phyloP scores from a whole-genome alignment of 805 yeast species.

The Yamadazyma takamatsuzukensis region DNA sequence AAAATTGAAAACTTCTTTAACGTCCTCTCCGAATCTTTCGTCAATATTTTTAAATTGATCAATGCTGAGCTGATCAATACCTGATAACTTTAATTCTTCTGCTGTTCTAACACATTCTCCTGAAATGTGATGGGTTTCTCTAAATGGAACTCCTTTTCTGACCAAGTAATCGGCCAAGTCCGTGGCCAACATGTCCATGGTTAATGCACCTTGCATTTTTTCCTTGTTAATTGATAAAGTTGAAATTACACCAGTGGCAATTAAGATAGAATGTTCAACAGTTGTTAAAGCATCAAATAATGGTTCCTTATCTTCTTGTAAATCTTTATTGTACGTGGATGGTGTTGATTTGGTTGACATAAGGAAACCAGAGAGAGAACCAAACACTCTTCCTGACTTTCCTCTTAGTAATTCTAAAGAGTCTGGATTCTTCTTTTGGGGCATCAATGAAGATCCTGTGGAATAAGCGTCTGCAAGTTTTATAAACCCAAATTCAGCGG shows the following conservation, averaged over 20 bases:
- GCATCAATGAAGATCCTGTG: constrained; percentile 98
- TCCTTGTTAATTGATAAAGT: constrained; percentile 71
- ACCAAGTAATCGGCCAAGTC: constrained; percentile 97
- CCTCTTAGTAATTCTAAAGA: constrained; percentile 94
- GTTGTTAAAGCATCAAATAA: constrained; percentile 86
- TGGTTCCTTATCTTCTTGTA: constrained; percentile 99
- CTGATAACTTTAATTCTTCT: constrained; percentile 70
- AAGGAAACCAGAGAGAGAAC: constrained; percentile 90
- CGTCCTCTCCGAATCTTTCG: constrained; percentile 74
- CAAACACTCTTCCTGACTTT: constrained; percentile 95
- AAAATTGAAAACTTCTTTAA: constrained; percentile 81
- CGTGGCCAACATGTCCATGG: constrained; percentile 99
- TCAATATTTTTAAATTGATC: constrained; percentile 82
- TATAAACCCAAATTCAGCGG: constrained; percentile 95
- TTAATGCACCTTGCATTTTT: constrained; percentile 81
- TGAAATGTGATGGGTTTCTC: constrained; percentile 98
- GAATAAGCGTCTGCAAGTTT: constrained; percentile 96
- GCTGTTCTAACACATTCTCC: constrained; percentile 96
- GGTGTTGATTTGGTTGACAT: constrained; percentile 98
- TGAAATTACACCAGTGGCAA: constrained; percentile 95
- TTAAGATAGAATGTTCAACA: constrained; percentile 88
- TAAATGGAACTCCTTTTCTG: constrained; percentile 96
- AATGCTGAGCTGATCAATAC: constrained; percentile 79
- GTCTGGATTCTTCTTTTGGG: constrained; percentile 98
- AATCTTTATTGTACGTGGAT: constrained; percentile 94